Evolutionary conservation across 2,329 filamentous ascomycete species (phyloP).

Genomic region (Aulographum hederae): DNA sequence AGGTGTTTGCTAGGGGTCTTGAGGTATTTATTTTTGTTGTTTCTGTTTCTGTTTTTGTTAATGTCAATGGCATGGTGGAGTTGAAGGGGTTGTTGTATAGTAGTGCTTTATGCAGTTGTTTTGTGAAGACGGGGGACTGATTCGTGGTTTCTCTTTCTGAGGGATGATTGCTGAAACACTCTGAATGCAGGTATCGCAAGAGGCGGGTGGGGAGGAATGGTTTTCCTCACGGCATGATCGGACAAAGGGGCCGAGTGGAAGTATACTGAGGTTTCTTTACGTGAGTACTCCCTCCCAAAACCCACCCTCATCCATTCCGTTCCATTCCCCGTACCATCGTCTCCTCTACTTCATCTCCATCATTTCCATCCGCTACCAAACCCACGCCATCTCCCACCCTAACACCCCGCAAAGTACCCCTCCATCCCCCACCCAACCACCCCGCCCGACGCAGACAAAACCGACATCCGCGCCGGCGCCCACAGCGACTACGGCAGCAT

Average conservation of each 20-base stretch:
- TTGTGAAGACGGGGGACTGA: too few species aligned
- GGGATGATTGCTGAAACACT: too few species aligned
- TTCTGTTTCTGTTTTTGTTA: too few species aligned
- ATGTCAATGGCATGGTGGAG: too few species aligned
- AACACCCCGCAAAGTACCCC: too few species aligned
- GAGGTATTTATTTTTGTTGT: constrained; percentile 29
- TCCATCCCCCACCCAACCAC: constrained; percentile 21
- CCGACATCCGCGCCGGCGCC: constrained; percentile 70
- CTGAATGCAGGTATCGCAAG: constrained; percentile 22
- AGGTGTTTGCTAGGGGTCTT: constrained; percentile 62
- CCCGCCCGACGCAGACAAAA: constrained; percentile 18
- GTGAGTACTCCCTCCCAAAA: too few species aligned
- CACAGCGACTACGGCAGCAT: constrained; percentile 70
- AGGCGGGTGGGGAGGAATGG: constrained; percentile 26
- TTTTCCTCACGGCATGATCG: constrained; percentile 44
- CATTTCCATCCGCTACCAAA: constrained; percentile 10
- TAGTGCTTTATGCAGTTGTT: too few species aligned
- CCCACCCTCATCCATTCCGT: too few species aligned
- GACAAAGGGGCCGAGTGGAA: constrained; percentile 29
- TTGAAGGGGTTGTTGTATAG: too few species aligned
- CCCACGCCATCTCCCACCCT: too few species aligned
- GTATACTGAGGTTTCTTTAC: constrained; percentile 35
- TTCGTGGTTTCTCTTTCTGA: too few species aligned
- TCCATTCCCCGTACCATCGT: constrained; percentile 7
- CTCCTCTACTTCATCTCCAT: background rate